Percentiles rank a stretch among this genome's conserved stretches.
Evolutionary conservation across 345 rosid genomes (phyloP).

Genomic region (Melaleuca alternifolia): DNA sequence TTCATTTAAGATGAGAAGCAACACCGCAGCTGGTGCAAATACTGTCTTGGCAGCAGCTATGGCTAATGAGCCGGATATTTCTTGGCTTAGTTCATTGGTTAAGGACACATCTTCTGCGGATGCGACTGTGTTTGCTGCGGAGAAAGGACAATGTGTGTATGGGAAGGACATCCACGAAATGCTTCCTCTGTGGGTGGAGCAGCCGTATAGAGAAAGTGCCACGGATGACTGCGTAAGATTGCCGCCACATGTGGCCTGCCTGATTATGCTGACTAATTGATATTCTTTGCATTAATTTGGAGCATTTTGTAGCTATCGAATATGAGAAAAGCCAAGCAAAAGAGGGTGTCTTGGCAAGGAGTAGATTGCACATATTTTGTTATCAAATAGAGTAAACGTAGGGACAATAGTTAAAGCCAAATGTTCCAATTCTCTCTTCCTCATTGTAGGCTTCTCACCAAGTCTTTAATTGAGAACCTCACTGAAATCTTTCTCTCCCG

Average conservation of each 20-base stretch:
- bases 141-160: no score
- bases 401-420: neutral
- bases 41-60: no score
- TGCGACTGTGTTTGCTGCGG: no score
- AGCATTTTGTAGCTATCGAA: neutral
- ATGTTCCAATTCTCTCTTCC: neutral
- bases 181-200: conserved; percentile 80
- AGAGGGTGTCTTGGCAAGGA: neutral
- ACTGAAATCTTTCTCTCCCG: neutral
- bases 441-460: neutral
- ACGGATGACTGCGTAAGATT: conserved; percentile 68
- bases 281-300: neutral
- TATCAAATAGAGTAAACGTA: neutral
- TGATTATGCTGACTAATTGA: neutral
- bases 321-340: neutral
- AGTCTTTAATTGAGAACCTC: neutral
- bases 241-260: neutral
- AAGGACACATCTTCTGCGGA: no score
- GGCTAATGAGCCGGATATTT: no score
- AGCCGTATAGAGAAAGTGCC: conserved; percentile 83
- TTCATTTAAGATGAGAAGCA: no score
- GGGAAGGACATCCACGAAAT: no score
- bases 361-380: neutral
- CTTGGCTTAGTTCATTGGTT: no score
- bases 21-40: no score